phyloP scores from a whole-genome alignment of 2,329 filamentous ascomycete genomes.

The Alternaria panax region DNA sequence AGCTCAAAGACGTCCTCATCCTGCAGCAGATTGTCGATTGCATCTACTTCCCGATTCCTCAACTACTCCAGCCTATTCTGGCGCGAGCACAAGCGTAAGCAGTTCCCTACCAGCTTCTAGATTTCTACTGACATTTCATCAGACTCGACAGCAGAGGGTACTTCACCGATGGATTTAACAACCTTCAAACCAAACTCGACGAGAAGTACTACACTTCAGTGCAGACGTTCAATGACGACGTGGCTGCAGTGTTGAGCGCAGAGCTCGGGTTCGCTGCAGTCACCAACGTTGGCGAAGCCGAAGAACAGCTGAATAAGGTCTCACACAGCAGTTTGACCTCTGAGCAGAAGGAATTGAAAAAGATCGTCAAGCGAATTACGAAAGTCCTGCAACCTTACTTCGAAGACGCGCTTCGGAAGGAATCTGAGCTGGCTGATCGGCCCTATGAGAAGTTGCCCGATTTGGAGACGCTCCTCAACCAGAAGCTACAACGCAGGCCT shows the following conservation, averaged over 20 bases:
- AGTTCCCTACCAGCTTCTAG: conserved; percentile 29
- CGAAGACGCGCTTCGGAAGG: conserved; percentile 77
- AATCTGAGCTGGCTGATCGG: conserved; percentile 79
- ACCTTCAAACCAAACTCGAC: conserved; percentile 61
- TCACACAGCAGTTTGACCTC: conserved; percentile 54
- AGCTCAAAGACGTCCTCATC: conserved; percentile 77
- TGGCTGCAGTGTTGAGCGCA: conserved; percentile 63
- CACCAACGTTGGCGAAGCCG: conserved; percentile 50
- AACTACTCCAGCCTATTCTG: conserved; percentile 77
- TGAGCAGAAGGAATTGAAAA: conserved; percentile 82
- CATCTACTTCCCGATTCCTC: conserved; percentile 88
- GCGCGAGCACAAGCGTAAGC: conserved; percentile 84
- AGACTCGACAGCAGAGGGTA: conserved; percentile 59
- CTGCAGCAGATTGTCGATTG: conserved; percentile 83
- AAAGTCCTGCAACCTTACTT: conserved; percentile 81
- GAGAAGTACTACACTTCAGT: conserved; percentile 68
- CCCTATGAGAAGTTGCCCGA: conserved; percentile 76
- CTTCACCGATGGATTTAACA: conserved; percentile 62
- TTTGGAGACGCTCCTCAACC: conserved; percentile 75
- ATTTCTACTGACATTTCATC: background rate
- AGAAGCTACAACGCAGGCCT: conserved; percentile 64
- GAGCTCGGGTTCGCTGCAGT: conserved; percentile 60
- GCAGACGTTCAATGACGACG: conserved; percentile 65
- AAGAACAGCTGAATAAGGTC: conserved; percentile 52
- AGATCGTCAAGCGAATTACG: conserved; percentile 87